These are phyloP conservation scores for Dictyostelium firmibasis DNA, from an alignment of 78 protist genomes.

Conservation along the genomic window DNA sequence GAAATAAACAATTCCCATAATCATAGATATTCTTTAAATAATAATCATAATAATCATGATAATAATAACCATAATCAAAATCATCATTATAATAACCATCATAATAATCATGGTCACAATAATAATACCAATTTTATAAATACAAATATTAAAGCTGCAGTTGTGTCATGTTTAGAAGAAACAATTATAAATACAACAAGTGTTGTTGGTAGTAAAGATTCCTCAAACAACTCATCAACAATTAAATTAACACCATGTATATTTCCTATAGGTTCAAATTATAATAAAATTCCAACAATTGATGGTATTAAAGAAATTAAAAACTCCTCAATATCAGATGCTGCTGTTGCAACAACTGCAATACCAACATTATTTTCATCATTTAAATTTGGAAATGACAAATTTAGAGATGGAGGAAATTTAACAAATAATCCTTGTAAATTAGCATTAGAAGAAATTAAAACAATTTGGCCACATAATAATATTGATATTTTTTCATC, in stretches of 20 bases:
- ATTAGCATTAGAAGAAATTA: background rate
- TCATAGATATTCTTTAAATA: background rate
- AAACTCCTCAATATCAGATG: background rate
- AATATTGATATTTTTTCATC: slow-evolving; percentile 3
- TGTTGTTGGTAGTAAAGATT: background rate
- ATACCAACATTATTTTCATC: slow-evolving; percentile 1
- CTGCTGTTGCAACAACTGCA: background rate
- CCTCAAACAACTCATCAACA: background rate
- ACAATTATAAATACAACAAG: background rate
- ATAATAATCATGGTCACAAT: background rate
- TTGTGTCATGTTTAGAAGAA: background rate
- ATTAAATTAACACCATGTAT: slow-evolving; percentile 6
- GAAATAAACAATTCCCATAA: background rate
- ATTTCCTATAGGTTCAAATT: slow-evolving; percentile 5
- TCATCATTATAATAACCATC: background rate
- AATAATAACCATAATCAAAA: background rate
- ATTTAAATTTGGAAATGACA: background rate
- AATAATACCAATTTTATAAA: background rate
- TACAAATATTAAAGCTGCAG: background rate
- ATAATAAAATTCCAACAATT: background rate
- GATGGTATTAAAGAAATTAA: background rate
- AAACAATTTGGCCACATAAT: background rate
- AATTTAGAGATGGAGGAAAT: slow-evolving; percentile 15
- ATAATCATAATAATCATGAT: background rate
- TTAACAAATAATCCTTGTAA: background rate